phyloP scores from a whole-genome alignment of 2,329 filamentous ascomycete species.

The Ceratocystis ficicola region DNA sequence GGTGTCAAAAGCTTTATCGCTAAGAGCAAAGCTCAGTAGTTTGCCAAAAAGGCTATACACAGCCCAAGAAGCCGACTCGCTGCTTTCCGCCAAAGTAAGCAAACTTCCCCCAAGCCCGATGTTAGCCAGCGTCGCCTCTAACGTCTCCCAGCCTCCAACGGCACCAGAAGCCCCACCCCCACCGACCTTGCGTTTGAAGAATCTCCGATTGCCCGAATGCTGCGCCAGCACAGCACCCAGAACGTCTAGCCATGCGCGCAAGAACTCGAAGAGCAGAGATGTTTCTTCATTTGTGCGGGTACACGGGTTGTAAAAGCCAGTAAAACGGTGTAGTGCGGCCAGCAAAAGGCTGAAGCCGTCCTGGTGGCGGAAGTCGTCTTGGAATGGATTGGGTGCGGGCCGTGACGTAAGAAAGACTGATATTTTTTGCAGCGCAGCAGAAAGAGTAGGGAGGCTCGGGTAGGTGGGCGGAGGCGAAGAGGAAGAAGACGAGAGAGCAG shows the following conservation, averaged over 20 bases:
- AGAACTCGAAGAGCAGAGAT: conserved; percentile 51
- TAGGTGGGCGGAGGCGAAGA: conserved; percentile 27
- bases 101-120: conserved; percentile 54
- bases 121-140: conserved; percentile 61
- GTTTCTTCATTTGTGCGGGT: conserved; percentile 51
- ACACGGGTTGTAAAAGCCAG: conserved; percentile 62
- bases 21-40: conserved; percentile 66
- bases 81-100: conserved; percentile 23
- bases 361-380: conserved; percentile 74
- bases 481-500: conserved; percentile 27
- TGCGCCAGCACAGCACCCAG: conserved; percentile 62
- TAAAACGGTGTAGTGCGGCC: conserved; percentile 54
- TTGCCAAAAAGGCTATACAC: conserved; percentile 68
- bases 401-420: conserved; percentile 48
- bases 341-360: conserved; percentile 67
- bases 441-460: conserved; percentile 38
- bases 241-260: conserved; percentile 60
- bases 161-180: conserved; percentile 30
- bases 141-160: conserved; percentile 58
- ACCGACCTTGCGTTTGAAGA: conserved; percentile 66
- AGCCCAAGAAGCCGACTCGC: conserved; percentile 37
- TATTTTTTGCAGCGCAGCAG: conserved; percentile 50
- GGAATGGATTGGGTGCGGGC: conserved; percentile 39
- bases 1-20: conserved; percentile 60
- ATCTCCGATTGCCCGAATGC: conserved; percentile 76